Conservation (phyloP, 345 rosid genomes). For the Moricandia arvensis region DNA sequence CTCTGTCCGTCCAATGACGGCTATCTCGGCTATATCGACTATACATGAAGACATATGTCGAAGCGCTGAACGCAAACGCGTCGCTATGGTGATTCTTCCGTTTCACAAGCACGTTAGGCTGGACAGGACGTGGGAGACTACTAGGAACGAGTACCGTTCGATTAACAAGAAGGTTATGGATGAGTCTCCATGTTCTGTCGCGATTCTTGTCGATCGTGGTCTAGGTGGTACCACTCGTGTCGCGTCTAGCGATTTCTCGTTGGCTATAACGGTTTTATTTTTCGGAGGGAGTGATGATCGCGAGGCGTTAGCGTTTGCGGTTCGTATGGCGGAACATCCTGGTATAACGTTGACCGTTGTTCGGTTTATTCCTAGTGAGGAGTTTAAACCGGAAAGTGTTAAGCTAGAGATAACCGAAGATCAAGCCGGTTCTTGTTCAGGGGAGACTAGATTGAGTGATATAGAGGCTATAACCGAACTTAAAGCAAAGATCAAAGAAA, state of each 20-base stretch:
- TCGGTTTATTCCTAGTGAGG: constrained; percentile 43
- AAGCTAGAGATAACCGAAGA: constrained; percentile 36
- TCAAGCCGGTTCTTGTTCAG: not conserved
- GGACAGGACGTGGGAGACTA: constrained; percentile 64
- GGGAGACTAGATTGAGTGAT: constrained; percentile 35
- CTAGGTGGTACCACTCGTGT: constrained; percentile 73
- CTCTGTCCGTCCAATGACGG: constrained; percentile 75
- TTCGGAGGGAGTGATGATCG: constrained; percentile 82
- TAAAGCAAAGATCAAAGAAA: constrained; percentile 27
- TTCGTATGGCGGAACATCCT: constrained; percentile 82
- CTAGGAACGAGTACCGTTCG: constrained; percentile 49
- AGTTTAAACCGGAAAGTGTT: constrained; percentile 40
- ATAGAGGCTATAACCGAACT: constrained; percentile 39
- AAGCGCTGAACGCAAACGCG: constrained; percentile 60
- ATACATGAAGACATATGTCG: constrained; percentile 69
- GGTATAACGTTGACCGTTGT: constrained; percentile 56
- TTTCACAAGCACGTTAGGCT: constrained; percentile 76
- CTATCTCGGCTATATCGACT: constrained; percentile 59
- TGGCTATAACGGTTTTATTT: constrained; percentile 54
- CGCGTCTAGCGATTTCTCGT: constrained; percentile 63
- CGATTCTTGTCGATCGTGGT: constrained; percentile 82
- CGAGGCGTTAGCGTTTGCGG: constrained; percentile 78
- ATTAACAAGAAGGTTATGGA: constrained; percentile 68
- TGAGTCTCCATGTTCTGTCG: constrained; percentile 70
- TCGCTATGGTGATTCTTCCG: constrained; percentile 69